phyloP scores from a whole-genome alignment of 164 flowering plant species.

The Hamamelis virginiana region DNA sequence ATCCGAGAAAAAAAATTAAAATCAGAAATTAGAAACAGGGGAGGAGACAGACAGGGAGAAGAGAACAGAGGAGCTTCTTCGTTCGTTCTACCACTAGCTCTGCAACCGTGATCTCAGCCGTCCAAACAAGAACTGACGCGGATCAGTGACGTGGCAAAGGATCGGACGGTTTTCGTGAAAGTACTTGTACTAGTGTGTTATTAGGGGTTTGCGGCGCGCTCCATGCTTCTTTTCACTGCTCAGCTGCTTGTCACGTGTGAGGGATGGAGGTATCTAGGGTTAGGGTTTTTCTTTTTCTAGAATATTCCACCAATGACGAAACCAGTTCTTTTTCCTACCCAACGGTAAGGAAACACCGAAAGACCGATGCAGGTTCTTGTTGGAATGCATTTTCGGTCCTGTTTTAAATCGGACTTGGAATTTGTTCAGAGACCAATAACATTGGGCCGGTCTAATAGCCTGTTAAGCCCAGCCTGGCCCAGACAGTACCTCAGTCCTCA shows the following conservation, averaged over 20 bases:
- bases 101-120: conserved; percentile 43
- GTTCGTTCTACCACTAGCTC: conserved; percentile 41
- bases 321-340: no score
- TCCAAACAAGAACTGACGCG: conserved; percentile 20
- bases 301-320: neutral
- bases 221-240: neutral
- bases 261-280: conserved; percentile 13
- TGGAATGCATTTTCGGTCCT: no score
- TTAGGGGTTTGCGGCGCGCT: conserved; percentile 28
- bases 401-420: no score
- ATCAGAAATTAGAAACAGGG: conserved; percentile 11
- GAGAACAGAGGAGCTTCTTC: conserved; percentile 17
- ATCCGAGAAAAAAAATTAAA: conserved; percentile 2
- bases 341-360: no score
- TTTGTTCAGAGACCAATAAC: no score
- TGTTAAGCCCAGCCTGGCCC: no score
- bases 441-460: no score
- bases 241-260: conserved; percentile 28
- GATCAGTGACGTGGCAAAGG: conserved; percentile 48
- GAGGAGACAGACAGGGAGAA: conserved; percentile 21
- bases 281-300: neutral
- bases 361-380: no score
- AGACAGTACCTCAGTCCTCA: no score
- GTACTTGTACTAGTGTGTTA: conserved; percentile 11
- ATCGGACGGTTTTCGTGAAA: conserved; percentile 33